Base-by-base conservation (phyloP, 1,284 basidiomycete species). In the Sphagnurus paluster region DNA sequence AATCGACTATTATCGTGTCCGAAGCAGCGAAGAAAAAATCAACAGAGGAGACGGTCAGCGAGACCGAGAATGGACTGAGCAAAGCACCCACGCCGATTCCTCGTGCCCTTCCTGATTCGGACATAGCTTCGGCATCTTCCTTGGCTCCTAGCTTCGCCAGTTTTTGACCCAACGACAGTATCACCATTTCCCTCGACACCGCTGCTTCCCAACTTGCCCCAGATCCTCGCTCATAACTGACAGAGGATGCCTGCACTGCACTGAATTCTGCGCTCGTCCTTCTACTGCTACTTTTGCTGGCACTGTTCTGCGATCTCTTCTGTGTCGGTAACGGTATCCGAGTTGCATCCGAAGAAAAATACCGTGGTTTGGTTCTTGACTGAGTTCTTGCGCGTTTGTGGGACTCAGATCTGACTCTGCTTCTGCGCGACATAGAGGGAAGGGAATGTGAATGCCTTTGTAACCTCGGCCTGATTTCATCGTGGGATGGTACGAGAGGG, bases 251-350 rank as follows among this genome's bases (percentile, higher is more conserved):
- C 49, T 64, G 62, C 42, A 58, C 56, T 11, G 66, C 60, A 39
- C 66, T 68, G 48, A 62, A 68, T 26, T 71, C 69, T 36, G 69
- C 68, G 50, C 68, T 71, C 26, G 60, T 61, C 45, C 67, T 52
- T 49, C 68, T 58, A 49, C 64, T 67, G 47, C 62, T 64, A 23
- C 49, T 56, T 37, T 58, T 50, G 44, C 62, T 65, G 44, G 53
- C 59, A 48, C 60, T 64, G 52, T 63, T 69, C 21, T 60, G 53
- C 10, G 61, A 58, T 42, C 62, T 56, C 39, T 55, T 52, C 46
- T 62, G 55, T 28, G 39, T 34, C 19, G 28, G 7, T 30, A 14
- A 30, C 28, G 11, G 28, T 32, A 32, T 10, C 11, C 34, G 40
- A 4, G 39, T 47, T 36, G 32, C 42, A 30, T 48, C 46, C n/a